These are phyloP conservation scores for Corylus americana DNA, from an alignment of 306 rosid genomes.

Conservation along the genomic window DNA sequence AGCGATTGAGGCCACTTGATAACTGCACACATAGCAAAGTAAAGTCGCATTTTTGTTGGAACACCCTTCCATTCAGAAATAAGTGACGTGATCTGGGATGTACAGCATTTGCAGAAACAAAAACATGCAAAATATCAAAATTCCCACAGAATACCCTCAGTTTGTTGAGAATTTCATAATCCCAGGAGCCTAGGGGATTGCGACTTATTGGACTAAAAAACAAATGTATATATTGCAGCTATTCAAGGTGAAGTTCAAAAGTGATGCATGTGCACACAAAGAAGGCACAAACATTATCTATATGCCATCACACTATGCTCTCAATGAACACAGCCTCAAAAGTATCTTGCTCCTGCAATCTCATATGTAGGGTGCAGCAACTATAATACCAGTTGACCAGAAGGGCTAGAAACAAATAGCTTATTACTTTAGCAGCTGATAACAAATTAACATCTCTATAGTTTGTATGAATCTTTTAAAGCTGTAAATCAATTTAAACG, in stretches of 20 bases:
- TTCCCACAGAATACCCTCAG: not conserved
- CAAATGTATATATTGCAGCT: not conserved
- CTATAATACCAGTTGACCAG: not conserved
- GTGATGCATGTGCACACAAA: not conserved
- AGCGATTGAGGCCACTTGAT: not conserved
- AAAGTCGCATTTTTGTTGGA: not conserved
- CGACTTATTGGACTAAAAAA: not conserved
- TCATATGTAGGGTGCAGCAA: not conserved
- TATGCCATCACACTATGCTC: not conserved
- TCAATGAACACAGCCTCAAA: not conserved
- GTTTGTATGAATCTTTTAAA: not conserved
- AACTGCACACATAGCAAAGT: not conserved
- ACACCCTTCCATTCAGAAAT: not conserved
- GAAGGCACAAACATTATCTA: not conserved
- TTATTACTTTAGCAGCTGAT: not conserved
- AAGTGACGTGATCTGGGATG: not conserved
- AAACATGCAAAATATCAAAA: not conserved
- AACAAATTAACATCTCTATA: not conserved
- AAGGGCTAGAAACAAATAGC: not conserved
- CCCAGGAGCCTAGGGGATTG: not conserved
- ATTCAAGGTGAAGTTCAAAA: not conserved
- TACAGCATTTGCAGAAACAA: not conserved
- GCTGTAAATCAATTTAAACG: not conserved
- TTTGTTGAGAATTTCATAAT: conserved; percentile 1
- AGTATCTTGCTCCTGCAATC: not conserved